Evolutionary conservation across 2,329 filamentous ascomycete species (phyloP), one percentile per base, ranked within the genome.

Genomic region (Alternaria ethzedia): DNA sequence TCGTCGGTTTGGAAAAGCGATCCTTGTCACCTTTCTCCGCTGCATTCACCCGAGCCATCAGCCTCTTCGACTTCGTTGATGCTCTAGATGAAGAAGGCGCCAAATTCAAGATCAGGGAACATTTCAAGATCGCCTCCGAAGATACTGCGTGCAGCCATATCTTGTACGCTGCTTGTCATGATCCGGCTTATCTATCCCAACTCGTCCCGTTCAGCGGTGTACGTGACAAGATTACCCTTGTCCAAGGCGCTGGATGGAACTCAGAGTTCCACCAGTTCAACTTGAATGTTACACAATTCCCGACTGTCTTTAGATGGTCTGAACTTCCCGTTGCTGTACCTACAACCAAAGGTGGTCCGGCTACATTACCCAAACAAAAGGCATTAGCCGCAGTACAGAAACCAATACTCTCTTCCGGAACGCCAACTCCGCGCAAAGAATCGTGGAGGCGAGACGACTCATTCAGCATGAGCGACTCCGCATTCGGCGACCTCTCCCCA

Each of bases 91-190:
- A 86, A 36, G 89, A 89, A 70, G 86, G 85, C 28, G 85, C 86
- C 26, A 86, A 87, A 68, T 86, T 85, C 71, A 90, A 90, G 74
- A 82, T 90, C 57, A 83, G 86, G 71, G 68, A 80, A 68, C 80
- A 68, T 64, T 80, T 83, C 72, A 79, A 82, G 6, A 79, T 89
- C 2, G 88, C 87, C 64, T 84, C 82, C 32, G 85, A 88, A 49
- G 87, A 87, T 68, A 78, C 82, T 4, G 86, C 89, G 70, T 91
- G 89, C 79, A 87, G 86, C 68, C 88, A 89, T 72, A 88, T 91
- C 36, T 87, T 86, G 70, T 87, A 89, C 61, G 89, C 87, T 6
- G 87, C 85, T 43, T 90, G 88, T 69, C 87, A 90, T 67, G 86
- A 90, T 68, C 81, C 81, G 23, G 84, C 85, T 54, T 89, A 90